phyloP scores from a whole-genome alignment of 495 filamentous ascomycete species.

The Friedmanniomyces endolithicus region DNA sequence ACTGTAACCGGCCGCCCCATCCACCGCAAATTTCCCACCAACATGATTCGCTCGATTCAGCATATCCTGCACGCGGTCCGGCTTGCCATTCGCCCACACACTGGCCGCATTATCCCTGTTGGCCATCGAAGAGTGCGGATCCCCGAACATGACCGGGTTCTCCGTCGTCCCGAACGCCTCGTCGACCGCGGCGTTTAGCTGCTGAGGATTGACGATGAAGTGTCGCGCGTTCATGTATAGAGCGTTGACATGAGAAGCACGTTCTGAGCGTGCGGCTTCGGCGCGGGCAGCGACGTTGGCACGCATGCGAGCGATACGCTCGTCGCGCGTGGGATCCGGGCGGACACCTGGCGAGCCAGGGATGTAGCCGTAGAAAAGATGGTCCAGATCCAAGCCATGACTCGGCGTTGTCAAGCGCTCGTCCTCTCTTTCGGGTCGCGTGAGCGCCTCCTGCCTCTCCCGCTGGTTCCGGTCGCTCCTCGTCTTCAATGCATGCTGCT shows the following conservation, averaged over 20 bases:
- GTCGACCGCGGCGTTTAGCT: constrained; percentile 50
- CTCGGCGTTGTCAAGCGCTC: constrained; percentile 43
- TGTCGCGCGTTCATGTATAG: constrained; percentile 52
- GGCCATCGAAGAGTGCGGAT: not conserved
- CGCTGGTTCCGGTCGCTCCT: constrained; percentile 30
- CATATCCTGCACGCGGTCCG: constrained; percentile 40
- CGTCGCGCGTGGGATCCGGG: constrained; percentile 37
- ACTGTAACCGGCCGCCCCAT: constrained; percentile 25
- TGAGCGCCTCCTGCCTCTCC: constrained; percentile 36
- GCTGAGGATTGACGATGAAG: constrained; percentile 52
- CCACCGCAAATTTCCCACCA: constrained; percentile 21
- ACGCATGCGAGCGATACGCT: constrained; percentile 35
- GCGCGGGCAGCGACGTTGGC: constrained; percentile 31
- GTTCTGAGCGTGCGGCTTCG: constrained; percentile 31
- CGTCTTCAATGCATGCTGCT: constrained; percentile 31
- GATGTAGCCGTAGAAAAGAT: constrained; percentile 16
- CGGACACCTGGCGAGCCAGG: constrained; percentile 19
- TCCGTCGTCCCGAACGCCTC: constrained; percentile 43
- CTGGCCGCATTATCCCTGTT: constrained; percentile 30
- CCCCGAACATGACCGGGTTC: constrained; percentile 31
- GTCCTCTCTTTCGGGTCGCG: constrained; percentile 44
- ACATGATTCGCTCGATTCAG: constrained; percentile 26
- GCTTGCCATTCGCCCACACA: constrained; percentile 47
- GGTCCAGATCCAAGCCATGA: constrained; percentile 19
- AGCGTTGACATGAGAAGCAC: constrained; percentile 41